A percentile compares a stretch with the other conserved stretches of the same genome.
phyloP scores from a whole-genome alignment of 495 filamentous ascomycete species.

The Neurospora sp. region DNA sequence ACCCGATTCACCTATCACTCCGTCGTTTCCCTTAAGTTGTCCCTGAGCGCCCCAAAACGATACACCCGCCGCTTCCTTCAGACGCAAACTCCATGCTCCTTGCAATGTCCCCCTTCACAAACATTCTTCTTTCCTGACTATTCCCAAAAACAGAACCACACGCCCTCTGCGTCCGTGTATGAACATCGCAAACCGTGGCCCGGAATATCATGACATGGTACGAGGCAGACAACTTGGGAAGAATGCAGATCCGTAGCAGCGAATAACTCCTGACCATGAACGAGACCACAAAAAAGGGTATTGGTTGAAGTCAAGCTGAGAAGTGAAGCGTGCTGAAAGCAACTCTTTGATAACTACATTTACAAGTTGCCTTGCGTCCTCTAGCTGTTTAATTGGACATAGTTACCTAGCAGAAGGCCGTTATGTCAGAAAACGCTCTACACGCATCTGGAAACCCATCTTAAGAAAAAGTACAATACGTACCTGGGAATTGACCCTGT shows the following conservation, averaged over 20 bases:
- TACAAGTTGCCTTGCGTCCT: background rate
- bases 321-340: background rate
- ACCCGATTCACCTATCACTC: background rate
- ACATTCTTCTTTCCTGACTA: background rate
- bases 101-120: background rate
- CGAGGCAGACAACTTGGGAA: background rate
- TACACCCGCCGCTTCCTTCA: background rate
- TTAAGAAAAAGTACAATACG: conserved; percentile 22
- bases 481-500: conserved; percentile 91
- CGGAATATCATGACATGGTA: background rate
- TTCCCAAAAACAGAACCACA: background rate
- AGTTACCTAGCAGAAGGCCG: conserved; percentile 27
- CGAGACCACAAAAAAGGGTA: background rate
- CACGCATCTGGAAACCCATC: conserved; percentile 7
- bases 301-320: background rate
- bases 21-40: background rate
- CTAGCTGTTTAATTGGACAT: conserved; percentile 29
- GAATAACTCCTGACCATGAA: background rate
- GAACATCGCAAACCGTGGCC: background rate
- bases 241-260: background rate
- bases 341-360: background rate
- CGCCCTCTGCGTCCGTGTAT: background rate
- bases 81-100: background rate
- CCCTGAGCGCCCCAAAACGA: background rate
- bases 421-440: background rate